Percentiles rank a stretch among this genome's conserved stretches.
phyloP scores from a whole-genome alignment of 768 basidiomycete species.

The Rhodotorula kratochvilovae region DNA sequence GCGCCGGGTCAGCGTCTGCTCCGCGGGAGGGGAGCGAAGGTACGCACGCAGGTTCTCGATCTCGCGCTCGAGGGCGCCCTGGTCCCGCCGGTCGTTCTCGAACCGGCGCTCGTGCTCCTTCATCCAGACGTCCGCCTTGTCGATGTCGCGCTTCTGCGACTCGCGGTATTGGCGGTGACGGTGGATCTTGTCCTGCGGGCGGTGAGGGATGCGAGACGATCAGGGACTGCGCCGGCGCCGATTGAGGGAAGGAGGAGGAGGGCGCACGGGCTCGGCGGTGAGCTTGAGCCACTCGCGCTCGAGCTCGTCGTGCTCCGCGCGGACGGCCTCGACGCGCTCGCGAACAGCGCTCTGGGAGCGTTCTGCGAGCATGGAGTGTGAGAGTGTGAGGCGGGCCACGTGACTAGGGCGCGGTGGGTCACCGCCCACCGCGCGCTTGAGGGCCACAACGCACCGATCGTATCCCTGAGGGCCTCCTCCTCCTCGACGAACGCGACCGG shows the following conservation, averaged over 20 bases:
- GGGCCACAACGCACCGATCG: constrained; percentile 29
- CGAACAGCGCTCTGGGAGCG: neutral
- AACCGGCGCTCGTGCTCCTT: constrained; percentile 49
- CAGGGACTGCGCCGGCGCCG: neutral
- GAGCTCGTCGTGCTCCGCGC: constrained; percentile 13
- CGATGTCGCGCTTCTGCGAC: constrained; percentile 61
- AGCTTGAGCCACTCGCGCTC: constrained; percentile 9
- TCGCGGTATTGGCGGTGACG: constrained; percentile 58
- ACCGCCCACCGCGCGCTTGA: too few species aligned
- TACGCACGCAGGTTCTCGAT: constrained; percentile 44
- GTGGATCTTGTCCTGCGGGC: constrained; percentile 54
- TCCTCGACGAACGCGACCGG: constrained; percentile 43
- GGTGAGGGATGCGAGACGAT: constrained; percentile 36
- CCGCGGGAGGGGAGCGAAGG: neutral
- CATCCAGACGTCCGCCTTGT: constrained; percentile 46
- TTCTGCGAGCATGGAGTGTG: neutral
- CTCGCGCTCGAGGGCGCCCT: constrained; percentile 23
- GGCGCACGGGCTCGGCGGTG: neutral
- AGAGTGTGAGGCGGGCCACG: rapidly evolving
- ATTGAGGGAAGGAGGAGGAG: neutral
- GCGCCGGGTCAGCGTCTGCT: neutral
- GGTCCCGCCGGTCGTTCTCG: constrained; percentile 53
- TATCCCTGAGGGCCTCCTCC: constrained; percentile 16
- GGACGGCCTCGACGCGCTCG: constrained; percentile 36
- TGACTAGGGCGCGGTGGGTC: too few species aligned